Evolutionary conservation across 371 early-diverging fungal genomes (phyloP).

Genomic region (Zopfochytrium polystomum): DNA sequence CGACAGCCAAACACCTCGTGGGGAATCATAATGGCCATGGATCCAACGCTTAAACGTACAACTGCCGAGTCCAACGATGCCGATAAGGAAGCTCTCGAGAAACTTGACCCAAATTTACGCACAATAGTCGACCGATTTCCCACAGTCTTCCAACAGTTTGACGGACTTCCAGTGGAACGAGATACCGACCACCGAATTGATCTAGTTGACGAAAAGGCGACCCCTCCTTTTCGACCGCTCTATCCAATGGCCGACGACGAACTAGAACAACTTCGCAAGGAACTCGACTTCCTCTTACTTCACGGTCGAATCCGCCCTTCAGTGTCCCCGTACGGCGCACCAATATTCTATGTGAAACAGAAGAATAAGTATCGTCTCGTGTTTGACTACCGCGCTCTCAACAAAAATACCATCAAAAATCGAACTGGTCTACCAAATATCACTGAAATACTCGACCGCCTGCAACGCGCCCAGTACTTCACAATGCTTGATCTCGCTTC

Average conservation of each 20-base stretch:
- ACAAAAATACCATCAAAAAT: too few relatives aligned
- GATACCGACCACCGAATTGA: constrained; percentile 8
- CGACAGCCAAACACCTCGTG: too few relatives aligned
- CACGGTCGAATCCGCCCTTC: constrained; percentile 17
- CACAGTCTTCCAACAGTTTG: neutral
- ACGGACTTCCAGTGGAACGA: constrained; percentile 1
- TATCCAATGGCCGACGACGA: constrained; percentile 19
- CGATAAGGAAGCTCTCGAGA: neutral
- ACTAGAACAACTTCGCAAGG: constrained; percentile 5
- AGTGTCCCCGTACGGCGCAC: too few relatives aligned
- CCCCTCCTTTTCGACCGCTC: constrained; percentile 9
- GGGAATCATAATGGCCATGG: too few relatives aligned
- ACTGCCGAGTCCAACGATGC: neutral
- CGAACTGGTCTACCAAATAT: constrained; percentile 14
- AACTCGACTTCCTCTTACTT: constrained; percentile 6
- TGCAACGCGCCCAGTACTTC: constrained; percentile 11
- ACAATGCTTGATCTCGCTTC: constrained; percentile 9
- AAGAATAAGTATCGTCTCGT: constrained; percentile 27
- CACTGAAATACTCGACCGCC: constrained; percentile 13
- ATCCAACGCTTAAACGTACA: neutral
- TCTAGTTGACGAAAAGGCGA: neutral
- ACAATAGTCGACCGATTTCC: constrained; percentile 14
- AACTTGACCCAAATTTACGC: neutral
- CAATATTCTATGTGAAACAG: too few relatives aligned
- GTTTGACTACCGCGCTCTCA: too few relatives aligned